Percentiles rank a stretch among this genome's conserved stretches.
These are phyloP conservation scores for Phaeotremella skinneri DNA, from an alignment of 768 basidiomycete genomes.

Conservation along the genomic window DNA sequence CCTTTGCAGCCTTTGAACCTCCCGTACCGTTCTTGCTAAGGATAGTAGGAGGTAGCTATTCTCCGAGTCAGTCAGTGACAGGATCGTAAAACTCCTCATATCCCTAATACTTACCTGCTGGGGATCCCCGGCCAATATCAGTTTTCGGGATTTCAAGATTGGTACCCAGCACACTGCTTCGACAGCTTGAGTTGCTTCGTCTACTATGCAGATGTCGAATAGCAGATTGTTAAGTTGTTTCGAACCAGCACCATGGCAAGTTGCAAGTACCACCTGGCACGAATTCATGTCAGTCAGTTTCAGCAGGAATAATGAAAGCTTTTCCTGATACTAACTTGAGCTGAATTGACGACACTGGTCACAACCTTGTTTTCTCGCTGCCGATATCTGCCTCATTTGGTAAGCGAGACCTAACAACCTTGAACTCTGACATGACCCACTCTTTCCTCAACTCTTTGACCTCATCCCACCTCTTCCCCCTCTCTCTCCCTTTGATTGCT, in stretches of 20 bases:
- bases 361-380: conserved; percentile 83
- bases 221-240: conserved; percentile 69
- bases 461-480: conserved; percentile 54
- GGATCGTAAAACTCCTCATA: neutral
- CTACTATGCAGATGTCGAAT: conserved; percentile 93
- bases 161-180: conserved; percentile 98
- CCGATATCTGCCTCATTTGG: conserved; percentile 65
- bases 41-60: too few species aligned
- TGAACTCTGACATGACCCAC: too few species aligned
- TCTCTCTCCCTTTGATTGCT: conserved; percentile 62
- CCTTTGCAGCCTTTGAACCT: too few species aligned
- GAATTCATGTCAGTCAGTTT: too few species aligned
- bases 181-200: conserved; percentile 94
- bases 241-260: conserved; percentile 90
- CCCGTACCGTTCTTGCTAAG: too few species aligned
- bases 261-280: conserved; percentile 82
- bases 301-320: neutral
- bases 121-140: conserved; percentile 89
- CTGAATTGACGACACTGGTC: conserved; percentile 71
- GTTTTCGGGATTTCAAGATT: conserved; percentile 83
- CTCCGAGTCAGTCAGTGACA: neutral
- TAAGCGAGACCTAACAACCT: too few species aligned
- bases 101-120: conserved; percentile 57
- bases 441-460: conserved; percentile 70
- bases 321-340: conserved; percentile 58